A percentile compares a stretch with the other conserved stretches of the same genome.
phyloP scores from a whole-genome alignment of 2,329 filamentous ascomycete species.

The Stachybotrys chartarum region DNA sequence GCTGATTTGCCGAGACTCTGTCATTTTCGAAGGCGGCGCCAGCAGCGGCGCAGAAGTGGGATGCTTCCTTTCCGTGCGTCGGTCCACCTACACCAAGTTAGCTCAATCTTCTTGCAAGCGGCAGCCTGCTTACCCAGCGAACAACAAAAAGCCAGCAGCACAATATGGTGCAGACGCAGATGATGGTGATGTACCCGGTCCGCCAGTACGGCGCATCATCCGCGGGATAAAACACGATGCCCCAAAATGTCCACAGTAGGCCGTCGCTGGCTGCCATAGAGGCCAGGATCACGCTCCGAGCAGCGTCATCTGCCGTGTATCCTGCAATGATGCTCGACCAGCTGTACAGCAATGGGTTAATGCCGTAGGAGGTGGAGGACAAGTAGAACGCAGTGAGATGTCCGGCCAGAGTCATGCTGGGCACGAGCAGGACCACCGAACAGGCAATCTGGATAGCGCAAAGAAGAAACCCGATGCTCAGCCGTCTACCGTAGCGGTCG shows the following conservation, averaged over 20 bases:
- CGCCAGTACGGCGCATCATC: conserved; percentile 34
- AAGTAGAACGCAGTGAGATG: conserved; percentile 15
- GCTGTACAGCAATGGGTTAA: conserved; percentile 17
- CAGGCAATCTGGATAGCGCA: conserved; percentile 10
- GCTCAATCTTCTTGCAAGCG: neutral
- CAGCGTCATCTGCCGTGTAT: conserved; percentile 27
- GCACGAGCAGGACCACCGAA: conserved; percentile 13
- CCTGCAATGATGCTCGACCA: conserved; percentile 17
- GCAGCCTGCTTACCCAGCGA: neutral
- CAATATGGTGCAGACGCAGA: neutral
- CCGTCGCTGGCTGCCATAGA: conserved; percentile 31
- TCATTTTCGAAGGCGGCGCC: neutral
- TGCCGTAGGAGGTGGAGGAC: conserved; percentile 13
- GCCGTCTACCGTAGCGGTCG: conserved; percentile 7
- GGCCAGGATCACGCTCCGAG: conserved; percentile 29
- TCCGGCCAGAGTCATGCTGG: conserved; percentile 8
- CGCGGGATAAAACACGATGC: conserved; percentile 32
- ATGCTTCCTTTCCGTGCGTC: neutral
- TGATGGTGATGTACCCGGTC: conserved; percentile 14
- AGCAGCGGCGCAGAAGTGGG: neutral
- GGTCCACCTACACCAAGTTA: neutral
- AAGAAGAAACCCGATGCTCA: conserved; percentile 7
- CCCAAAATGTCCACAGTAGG: conserved; percentile 37
- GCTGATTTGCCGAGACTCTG: neutral
- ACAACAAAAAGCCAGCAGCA: neutral